A percentile compares a stretch with the other conserved stretches of the same genome.
These are phyloP conservation scores for Kuraishia piskuri DNA, from an alignment of 805 yeast species.

Conservation along the genomic window DNA sequence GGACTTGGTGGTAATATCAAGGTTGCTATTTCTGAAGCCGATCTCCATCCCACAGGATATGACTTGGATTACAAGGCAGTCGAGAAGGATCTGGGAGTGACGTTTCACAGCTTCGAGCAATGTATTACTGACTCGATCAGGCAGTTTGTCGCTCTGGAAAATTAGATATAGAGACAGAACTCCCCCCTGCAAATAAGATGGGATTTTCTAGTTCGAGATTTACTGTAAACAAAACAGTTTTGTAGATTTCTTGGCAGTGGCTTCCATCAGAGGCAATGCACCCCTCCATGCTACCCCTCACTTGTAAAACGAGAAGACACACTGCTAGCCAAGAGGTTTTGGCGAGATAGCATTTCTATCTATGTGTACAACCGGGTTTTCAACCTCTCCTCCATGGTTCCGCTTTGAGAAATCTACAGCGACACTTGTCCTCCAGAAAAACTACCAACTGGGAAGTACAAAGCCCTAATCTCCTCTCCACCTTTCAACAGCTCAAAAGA, in stretches of 20 bases:
- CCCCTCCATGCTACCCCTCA: background rate
- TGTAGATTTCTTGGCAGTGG: background rate
- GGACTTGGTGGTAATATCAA: slow-evolving; percentile 13
- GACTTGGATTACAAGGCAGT: slow-evolving; percentile 28
- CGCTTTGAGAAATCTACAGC: background rate
- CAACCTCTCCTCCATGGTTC: background rate
- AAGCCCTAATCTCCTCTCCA: too few species aligned
- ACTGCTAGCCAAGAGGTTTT: too few species aligned
- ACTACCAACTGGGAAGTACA: too few species aligned
- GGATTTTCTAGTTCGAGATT: too few species aligned
- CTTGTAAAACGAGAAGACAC: too few species aligned
- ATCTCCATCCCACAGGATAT: slow-evolving; percentile 11
- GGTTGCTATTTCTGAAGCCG: slow-evolving; percentile 10
- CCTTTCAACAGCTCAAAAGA: too few species aligned
- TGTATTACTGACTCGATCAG: slow-evolving; percentile 32
- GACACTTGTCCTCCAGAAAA: too few species aligned
- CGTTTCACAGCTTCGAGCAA: slow-evolving; percentile 27
- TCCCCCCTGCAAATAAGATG: too few species aligned
- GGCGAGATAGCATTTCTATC: too few species aligned
- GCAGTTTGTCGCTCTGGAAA: slow-evolving; percentile 20
- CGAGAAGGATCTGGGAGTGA: slow-evolving; percentile 27
- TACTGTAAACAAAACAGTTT: too few species aligned
- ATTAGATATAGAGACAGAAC: background rate
- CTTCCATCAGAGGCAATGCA: background rate
- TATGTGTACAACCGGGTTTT: background rate